Evolutionary conservation across 768 basidiomycete genomes (phyloP).

Genomic region (Phlebiopsis gigantea): DNA sequence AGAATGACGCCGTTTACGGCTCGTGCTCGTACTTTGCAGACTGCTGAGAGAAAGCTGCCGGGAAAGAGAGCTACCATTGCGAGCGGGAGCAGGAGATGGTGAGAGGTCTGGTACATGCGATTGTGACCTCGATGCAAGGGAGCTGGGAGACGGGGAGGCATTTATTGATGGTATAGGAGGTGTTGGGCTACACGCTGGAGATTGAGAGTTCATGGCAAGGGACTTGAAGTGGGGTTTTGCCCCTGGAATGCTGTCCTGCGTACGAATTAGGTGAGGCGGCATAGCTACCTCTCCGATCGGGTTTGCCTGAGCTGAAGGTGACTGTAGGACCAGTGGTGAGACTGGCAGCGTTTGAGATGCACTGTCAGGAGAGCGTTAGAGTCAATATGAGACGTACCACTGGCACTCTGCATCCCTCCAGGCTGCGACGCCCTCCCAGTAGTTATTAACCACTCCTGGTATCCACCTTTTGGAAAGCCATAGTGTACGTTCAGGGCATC

Average conservation of each 20-base stretch:
- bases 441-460: neutral
- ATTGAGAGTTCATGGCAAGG: neutral
- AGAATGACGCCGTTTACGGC: neutral
- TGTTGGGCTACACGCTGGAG: neutral
- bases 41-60: neutral
- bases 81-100: neutral
- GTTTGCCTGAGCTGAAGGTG: too few relatives aligned
- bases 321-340: too few relatives aligned
- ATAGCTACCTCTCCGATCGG: too few relatives aligned
- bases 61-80: too few relatives aligned
- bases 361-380: too few relatives aligned
- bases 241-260: too few relatives aligned
- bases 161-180: neutral
- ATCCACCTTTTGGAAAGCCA: neutral
- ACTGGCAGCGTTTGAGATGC: too few relatives aligned
- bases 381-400: neutral
- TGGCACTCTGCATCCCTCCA: neutral
- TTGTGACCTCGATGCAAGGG: neutral
- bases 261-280: too few relatives aligned
- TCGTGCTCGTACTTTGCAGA: neutral
- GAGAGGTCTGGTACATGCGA: neutral
- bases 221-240: neutral
- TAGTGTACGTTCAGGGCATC: neutral
- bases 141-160: neutral
- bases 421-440: neutral